Base-by-base conservation (phyloP, 768 basidiomycete genomes). In the Hygrophoropsis aurantiaca region DNA sequence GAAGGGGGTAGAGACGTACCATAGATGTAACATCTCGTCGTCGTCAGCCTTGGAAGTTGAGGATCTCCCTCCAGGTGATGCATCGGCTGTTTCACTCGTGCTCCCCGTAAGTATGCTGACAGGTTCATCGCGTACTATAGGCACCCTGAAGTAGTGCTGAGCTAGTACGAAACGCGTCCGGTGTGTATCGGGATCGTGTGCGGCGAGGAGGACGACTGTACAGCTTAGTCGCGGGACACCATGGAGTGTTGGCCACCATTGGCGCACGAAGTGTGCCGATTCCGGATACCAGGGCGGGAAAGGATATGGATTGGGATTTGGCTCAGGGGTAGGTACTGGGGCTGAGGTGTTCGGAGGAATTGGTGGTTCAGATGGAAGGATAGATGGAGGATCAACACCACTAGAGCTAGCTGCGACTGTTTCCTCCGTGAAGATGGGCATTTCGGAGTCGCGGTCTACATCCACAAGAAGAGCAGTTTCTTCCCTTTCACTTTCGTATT, bases 241-340 rank as follows among this genome's bases (percentile, higher is more conserved):
- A 0, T 80, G 74, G 3, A 87, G 64, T 3, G 78, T 80, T 2
- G 86, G 86, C 86, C 86, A 88, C 86, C 86, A 88, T 51, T 88
- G 86, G 10, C 86, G 79, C 5, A 88, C 85, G 50, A 87, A 88
- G 64, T 87, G 85, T 1, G 84, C 85, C 41, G 77, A 79, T 57
- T 87, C 85, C 11, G 85, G 84, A 51, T 79, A 82, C 85, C 84
- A 87, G 0, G 76, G 74, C 0, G 82, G 83, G 56, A 75, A 78
- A 0, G 82, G 83, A 60, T 78, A 86, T 2, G 85, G 85, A 48
- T 85, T 85, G 0, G 70, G 69, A 16, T 67, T 60, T 4, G 54
- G 54, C 24, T 38, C 38, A 7, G 54, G 30, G 24, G 45, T 26
- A 46, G 13, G 25, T 33, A 37, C 50, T 40, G 40, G n/a, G 49